These are phyloP conservation scores for Chionographis japonica DNA, from an alignment of 106 monocot species.

Conservation along the genomic window DNA sequence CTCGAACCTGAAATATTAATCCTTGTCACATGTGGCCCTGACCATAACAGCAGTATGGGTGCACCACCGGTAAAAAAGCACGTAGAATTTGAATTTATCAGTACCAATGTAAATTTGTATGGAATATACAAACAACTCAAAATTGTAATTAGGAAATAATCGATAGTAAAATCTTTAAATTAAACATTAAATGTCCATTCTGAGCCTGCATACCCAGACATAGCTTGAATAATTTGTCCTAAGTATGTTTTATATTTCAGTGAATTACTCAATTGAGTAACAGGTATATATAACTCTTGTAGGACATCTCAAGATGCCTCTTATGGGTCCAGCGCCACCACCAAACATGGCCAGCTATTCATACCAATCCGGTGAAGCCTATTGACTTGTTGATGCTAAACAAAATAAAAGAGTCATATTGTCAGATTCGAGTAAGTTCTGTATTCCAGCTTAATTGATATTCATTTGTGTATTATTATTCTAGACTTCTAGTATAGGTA, in stretches of 20 bases:
- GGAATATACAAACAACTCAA: too few species aligned
- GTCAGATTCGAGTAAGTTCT: slow-evolving; percentile 75
- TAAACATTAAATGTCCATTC: too few species aligned
- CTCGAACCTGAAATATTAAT: too few species aligned
- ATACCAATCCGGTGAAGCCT: slow-evolving; percentile 71
- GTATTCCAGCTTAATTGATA: not conserved
- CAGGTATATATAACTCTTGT: slow-evolving; percentile 2
- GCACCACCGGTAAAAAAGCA: too few species aligned
- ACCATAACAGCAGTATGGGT: too few species aligned
- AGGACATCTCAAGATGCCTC: slow-evolving; percentile 95
- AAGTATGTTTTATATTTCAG: not conserved
- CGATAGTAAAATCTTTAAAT: too few species aligned
- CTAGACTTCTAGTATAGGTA: too few species aligned
- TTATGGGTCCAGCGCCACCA: slow-evolving; percentile 78
- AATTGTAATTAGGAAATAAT: too few species aligned
- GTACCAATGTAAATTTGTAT: too few species aligned
- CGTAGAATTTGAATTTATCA: too few species aligned
- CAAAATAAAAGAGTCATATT: slow-evolving; percentile 81
- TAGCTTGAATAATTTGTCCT: not conserved
- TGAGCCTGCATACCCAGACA: too few species aligned
- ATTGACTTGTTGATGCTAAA: slow-evolving; percentile 89
- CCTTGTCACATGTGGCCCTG: too few species aligned
- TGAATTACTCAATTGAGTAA: not conserved
- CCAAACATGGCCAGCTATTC: slow-evolving; percentile 72
- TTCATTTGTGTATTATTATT: not conserved